Evolutionary conservation across 2,329 filamentous ascomycete genomes (phyloP), one percentile per base, ranked within the genome.

Genomic region (Apiospora sp.): DNA sequence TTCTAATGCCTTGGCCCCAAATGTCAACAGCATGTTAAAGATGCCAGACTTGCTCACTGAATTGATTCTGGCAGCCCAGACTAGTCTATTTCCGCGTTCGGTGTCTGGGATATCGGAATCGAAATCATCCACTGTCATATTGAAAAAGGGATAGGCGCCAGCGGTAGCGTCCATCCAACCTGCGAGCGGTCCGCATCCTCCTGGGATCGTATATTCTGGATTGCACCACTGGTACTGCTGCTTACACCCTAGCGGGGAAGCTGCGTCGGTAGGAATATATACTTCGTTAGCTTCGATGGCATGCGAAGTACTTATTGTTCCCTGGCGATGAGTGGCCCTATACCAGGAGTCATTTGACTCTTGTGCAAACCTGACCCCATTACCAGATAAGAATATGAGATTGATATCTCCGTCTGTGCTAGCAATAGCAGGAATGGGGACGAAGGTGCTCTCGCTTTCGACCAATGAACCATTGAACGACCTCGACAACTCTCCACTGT

Each of bases 171-270:
- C 70, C 19, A 19, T 19, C 43, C 22, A 71, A 1, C 61, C 41
- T 10, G 44, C 34, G 16, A 71, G 70, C 24, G 70, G 70, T n/a
- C 61, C 64, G 41, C 70, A 71, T 34, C 49, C 64, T 58, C 16
- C 19, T 7, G 43, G 22, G 5, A n/a, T 67, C 8, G 19, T 4
- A 34, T 48, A 46, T 34, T 58, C 70, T n/a, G 70, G 24, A 13
- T 68, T 71, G n/a, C 70, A 71, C 41, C 49, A 71, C 14, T 71
- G 70, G 16, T 22, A 48, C 19, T 71, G 70, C 43, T 49, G 44
- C 5, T 46, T 10, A 43, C 70, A 71, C 4, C 43, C 70, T 10
- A 71, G 10, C 14, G 70, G 70, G 1, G 70, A 71, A n/a, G 70
- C 70, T 58, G 70, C 43, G 10, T 68, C 70, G 10, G 37, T 34